A percentile compares a stretch with the other conserved stretches of the same genome.
Conservation (phyloP, 2,329 filamentous ascomycete species). For the Catunica adiposa region DNA sequence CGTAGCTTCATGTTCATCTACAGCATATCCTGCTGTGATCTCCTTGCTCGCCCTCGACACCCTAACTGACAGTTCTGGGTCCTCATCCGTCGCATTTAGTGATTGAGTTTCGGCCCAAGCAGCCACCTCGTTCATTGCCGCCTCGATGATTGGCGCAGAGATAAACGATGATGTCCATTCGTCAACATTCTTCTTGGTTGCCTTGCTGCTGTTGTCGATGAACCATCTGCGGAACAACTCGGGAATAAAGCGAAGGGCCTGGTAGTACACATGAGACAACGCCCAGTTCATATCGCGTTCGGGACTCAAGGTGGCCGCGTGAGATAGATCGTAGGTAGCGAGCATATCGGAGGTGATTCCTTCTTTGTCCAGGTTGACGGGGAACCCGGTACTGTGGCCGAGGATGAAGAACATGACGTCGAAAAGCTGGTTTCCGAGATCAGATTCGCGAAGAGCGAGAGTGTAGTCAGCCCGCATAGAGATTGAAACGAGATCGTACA, state of each 20-base stretch:
- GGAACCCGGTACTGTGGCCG: conserved; percentile 56
- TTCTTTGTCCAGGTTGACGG: conserved; percentile 56
- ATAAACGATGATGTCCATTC: conserved; percentile 75
- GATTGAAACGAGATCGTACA: conserved; percentile 61
- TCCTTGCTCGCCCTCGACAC: conserved; percentile 56
- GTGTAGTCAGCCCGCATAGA: conserved; percentile 71
- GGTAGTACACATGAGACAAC: conserved; percentile 71
- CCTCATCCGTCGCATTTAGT: conserved; percentile 27
- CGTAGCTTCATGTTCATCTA: conserved; percentile 72
- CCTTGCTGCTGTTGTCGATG: conserved; percentile 61
- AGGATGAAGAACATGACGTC: conserved; percentile 73
- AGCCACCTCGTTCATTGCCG: conserved; percentile 50
- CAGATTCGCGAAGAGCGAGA: conserved; percentile 58
- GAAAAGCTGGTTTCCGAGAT: conserved; percentile 52
- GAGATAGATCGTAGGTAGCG: conserved; percentile 35
- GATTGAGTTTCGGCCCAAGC: conserved; percentile 45
- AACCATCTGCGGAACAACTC: conserved; percentile 73
- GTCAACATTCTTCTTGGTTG: conserved; percentile 65
- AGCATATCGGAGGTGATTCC: conserved; percentile 43
- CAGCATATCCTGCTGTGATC: conserved; percentile 66
- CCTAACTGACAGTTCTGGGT: conserved; percentile 47
- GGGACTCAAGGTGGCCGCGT: conserved; percentile 45
- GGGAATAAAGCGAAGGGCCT: conserved; percentile 59
- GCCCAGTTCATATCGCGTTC: conserved; percentile 57
- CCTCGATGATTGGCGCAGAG: conserved; percentile 50